These are phyloP conservation scores for Penicillium sp. DNA, from an alignment of 2,329 filamentous ascomycete genomes.

Conservation along the genomic window DNA sequence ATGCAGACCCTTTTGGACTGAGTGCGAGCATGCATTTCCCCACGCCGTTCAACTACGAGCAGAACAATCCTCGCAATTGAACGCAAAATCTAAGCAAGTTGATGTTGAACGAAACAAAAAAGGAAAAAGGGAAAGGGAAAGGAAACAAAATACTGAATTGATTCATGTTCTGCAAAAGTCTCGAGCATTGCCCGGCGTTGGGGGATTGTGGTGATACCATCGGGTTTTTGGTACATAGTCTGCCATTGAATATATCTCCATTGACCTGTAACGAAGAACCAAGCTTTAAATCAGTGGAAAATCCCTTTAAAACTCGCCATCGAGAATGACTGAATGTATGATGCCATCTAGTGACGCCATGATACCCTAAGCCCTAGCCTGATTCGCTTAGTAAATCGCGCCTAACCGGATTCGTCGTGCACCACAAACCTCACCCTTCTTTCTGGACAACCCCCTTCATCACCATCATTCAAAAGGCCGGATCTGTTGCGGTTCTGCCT, in stretches of 20 bases:
- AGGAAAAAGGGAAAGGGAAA: not conserved
- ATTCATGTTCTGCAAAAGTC: conserved; percentile 22
- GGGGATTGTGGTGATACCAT: conserved; percentile 26
- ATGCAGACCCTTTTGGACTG: conserved; percentile 88
- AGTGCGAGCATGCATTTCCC: conserved; percentile 95
- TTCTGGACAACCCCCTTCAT: conserved; percentile 24
- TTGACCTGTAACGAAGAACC: too few relatives aligned
- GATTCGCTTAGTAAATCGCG: conserved; percentile 38
- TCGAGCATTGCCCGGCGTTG: conserved; percentile 35
- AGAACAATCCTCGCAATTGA: conserved; percentile 31
- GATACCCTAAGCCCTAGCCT: conserved; percentile 41
- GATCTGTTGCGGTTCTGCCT: conserved; percentile 35
- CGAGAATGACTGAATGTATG: conserved; percentile 14
- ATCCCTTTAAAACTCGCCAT: too few relatives aligned
- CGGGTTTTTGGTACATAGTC: not conserved
- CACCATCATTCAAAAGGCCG: conserved; percentile 24
- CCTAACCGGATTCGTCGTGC: conserved; percentile 34
- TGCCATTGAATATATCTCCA: not conserved
- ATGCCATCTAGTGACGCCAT: conserved; percentile 31
- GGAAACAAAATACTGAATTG: not conserved
- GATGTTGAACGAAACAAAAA: not conserved
- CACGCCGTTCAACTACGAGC: conserved; percentile 59
- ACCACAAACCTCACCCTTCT: conserved; percentile 33
- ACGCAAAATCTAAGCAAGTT: not conserved
- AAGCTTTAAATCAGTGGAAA: not conserved